phyloP scores from a whole-genome alignment of 2,329 filamentous ascomycete species.

The Cryoendolithus antarcticus region DNA sequence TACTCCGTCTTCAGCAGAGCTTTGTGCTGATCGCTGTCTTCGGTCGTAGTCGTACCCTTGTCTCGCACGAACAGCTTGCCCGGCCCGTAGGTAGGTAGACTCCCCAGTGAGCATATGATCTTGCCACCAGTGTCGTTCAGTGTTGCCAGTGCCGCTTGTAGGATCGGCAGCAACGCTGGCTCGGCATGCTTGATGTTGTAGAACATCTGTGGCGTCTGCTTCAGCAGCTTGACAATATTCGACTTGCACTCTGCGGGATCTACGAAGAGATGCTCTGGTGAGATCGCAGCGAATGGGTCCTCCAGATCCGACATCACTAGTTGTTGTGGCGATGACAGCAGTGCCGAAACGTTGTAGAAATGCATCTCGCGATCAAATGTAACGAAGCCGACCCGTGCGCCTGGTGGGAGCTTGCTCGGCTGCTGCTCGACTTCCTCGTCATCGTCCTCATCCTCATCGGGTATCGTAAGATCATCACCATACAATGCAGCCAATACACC shows the following conservation, averaged over 20 bases:
- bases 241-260: conserved; percentile 82
- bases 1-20: conserved; percentile 87
- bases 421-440: conserved; percentile 36
- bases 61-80: conserved; percentile 76
- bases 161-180: conserved; percentile 69
- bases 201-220: conserved; percentile 74
- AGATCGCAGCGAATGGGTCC: conserved; percentile 87
- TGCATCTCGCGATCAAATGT: conserved; percentile 96
- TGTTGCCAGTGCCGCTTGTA: conserved; percentile 75
- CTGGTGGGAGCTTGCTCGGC: conserved; percentile 53
- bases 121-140: conserved; percentile 83
- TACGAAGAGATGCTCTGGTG: conserved; percentile 74
- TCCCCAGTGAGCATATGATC: conserved; percentile 73
- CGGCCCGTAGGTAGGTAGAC: conserved; percentile 85
- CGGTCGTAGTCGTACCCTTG: conserved; percentile 68
- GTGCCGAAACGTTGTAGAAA: conserved; percentile 84
- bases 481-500: conserved; percentile 80
- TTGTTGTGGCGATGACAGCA: conserved; percentile 84
- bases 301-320: conserved; percentile 97
- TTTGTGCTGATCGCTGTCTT: conserved; percentile 82
- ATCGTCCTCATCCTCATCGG: conserved; percentile 40
- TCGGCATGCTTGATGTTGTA: conserved; percentile 80
- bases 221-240: conserved; percentile 75
- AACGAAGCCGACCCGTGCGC: conserved; percentile 83
- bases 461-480: conserved; percentile 45